Evolutionary conservation across 331 rosid genomes (phyloP).

Genomic region (Prunus yedoensis): DNA sequence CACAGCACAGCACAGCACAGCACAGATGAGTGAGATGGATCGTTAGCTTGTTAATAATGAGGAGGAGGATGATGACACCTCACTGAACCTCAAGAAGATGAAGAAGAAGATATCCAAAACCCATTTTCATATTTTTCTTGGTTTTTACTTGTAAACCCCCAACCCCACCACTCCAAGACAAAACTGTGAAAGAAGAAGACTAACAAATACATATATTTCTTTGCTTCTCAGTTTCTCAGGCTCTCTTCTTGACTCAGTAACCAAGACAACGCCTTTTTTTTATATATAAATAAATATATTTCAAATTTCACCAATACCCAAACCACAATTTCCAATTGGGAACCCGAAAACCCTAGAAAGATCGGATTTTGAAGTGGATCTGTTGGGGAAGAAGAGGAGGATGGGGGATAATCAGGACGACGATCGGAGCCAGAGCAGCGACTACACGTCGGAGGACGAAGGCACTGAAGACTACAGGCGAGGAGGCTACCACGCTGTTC

Average conservation of each 20-base stretch:
- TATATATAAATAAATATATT: not conserved
- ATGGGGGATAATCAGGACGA: conserved; percentile 45
- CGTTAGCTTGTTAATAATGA: not conserved
- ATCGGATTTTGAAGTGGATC: conserved; percentile 17
- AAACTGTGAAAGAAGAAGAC: not conserved
- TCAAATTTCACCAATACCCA: conserved; percentile 18
- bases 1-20: too few species aligned
- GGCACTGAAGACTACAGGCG: conserved; percentile 94
- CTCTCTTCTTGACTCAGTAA: not conserved
- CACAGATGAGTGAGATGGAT: not conserved
- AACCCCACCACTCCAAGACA: not conserved
- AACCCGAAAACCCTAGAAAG: conserved; percentile 31
- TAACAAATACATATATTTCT: not conserved
- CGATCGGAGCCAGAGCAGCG: conserved; percentile 67
- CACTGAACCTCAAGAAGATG: not conserved
- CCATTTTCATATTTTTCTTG: not conserved
- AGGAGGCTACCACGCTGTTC: conserved; percentile 93
- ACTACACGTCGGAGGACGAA: conserved; percentile 94
- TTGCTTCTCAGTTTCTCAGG: not conserved
- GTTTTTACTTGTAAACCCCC: not conserved
- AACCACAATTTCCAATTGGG: conserved; percentile 9
- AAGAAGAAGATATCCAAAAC: not conserved
- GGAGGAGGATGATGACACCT: conserved; percentile 3
- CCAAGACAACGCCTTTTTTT: not conserved
- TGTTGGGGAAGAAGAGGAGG: conserved; percentile 8